Evolutionary conservation across 202 grass and related monocot species (phyloP).

Genomic region (Cymbopogon flexuosus): DNA sequence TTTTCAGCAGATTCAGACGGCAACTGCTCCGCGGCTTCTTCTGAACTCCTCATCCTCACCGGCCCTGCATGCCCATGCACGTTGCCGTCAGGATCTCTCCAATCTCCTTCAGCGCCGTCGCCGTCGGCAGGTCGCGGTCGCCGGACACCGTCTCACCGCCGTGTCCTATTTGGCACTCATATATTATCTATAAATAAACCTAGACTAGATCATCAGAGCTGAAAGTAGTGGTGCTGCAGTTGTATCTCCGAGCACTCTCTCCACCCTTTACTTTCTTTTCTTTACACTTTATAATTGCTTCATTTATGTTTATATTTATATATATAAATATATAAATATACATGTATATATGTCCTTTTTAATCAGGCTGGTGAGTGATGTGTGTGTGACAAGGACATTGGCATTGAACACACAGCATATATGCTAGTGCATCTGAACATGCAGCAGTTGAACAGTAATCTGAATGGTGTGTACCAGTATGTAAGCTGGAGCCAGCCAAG

Average conservation of each 20-base stretch:
- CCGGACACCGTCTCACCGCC: slow-evolving; percentile 12
- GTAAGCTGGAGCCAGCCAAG: slow-evolving; percentile 48
- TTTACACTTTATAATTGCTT: neutral
- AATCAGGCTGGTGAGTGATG: neutral
- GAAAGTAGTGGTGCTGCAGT: neutral
- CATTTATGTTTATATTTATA: neutral
- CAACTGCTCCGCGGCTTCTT: neutral
- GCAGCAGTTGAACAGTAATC: slow-evolving; percentile 15
- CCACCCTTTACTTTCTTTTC: too few relatives aligned
- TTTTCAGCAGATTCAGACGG: slow-evolving; percentile 25
- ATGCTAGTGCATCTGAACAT: neutral
- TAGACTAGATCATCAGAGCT: neutral
- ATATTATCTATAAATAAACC: neutral
- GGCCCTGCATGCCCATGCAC: slow-evolving; percentile 1
- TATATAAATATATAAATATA: neutral
- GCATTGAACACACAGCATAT: neutral
- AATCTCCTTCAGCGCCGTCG: neutral
- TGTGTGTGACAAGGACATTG: slow-evolving; percentile 14
- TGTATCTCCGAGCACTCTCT: neutral
- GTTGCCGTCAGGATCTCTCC: slow-evolving; percentile 12
- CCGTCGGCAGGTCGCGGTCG: neutral
- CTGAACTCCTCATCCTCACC: neutral
- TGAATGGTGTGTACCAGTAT: neutral
- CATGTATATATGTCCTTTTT: neutral
- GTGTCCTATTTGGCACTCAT: neutral